A percentile compares a stretch with the other conserved stretches of the same genome.
phyloP scores from a whole-genome alignment of 2,329 filamentous ascomycete genomes.

The Phialophora verrucosa region DNA sequence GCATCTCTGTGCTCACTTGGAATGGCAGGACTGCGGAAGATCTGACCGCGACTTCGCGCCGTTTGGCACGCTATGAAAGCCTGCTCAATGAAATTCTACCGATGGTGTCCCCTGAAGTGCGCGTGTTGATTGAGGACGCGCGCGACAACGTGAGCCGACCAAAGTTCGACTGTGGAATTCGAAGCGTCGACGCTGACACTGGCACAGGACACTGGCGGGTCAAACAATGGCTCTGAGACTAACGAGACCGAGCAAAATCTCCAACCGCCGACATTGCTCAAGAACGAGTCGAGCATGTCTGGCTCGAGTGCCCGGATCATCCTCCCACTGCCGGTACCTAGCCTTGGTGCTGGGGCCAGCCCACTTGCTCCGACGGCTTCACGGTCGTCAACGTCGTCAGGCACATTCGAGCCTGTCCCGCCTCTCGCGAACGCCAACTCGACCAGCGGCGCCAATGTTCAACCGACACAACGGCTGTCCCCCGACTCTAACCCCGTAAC shows the following conservation, averaged over 20 bases:
- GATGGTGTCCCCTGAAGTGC: constrained; percentile 37
- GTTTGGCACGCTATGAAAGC: constrained; percentile 38
- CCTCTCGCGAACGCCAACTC: constrained; percentile 13
- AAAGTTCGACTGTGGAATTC: neutral
- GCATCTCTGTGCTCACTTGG: constrained; percentile 12
- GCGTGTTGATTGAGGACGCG: constrained; percentile 38
- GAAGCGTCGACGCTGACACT: neutral
- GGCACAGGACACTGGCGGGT: constrained; percentile 28
- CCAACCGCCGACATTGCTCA: constrained; percentile 20
- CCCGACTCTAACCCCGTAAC: constrained; percentile 26
- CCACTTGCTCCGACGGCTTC: constrained; percentile 23
- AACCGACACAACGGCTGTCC: constrained; percentile 28
- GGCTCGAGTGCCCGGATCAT: constrained; percentile 28
- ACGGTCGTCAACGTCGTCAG: constrained; percentile 29
- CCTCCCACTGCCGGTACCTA: constrained; percentile 30
- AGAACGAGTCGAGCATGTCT: constrained; percentile 21
- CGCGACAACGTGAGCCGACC: constrained; percentile 33
- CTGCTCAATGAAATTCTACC: constrained; percentile 38
- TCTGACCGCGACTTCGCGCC: constrained; percentile 37
- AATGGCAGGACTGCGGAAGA: constrained; percentile 38
- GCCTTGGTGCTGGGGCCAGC: constrained; percentile 16
- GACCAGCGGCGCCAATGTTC: constrained; percentile 13
- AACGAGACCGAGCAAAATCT: constrained; percentile 28
- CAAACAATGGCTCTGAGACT: constrained; percentile 36
- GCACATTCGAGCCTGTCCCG: constrained; percentile 26